Evolutionary conservation across 1,139 yeast genomes (phyloP), one percentile per base, ranked within the genome.

Genomic region (Pichia norvegensis): DNA sequence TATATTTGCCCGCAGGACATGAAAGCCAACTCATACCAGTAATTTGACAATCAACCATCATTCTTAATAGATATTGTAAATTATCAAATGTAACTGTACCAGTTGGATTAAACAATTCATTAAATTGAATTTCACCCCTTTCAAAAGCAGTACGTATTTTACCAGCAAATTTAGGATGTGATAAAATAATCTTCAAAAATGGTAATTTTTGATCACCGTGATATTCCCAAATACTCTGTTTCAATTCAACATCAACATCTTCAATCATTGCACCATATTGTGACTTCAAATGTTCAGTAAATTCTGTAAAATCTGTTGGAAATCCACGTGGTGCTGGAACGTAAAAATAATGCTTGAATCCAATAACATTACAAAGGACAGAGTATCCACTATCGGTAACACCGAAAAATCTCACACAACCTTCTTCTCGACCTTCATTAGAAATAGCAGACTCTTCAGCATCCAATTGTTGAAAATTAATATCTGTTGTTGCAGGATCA

Each of bases 21-120:
- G 96, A 85, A 38, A 94, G 73, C 99, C 99, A 94, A 23, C 95
- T 85, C 98, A 94, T 92, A 41, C 99, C 99, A 0, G 92, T 85
- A 50, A 85, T 82, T 44, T 82, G 78, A 64, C 95, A 82, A 65
- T 94, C 99, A 44, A 92, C 79, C 95, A 94, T 88, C 62, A 90
- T 70, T 55, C 98, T 72, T 51, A 94, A 66, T 42, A 87, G 72
- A 62, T 84, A 94, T 48, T 88, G 87, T 52, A 94, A 79, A 61
- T 92, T 94, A 64, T 94, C 99, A 61, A 82, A 94, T 0, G 96
- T 79, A 53, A 83, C 79, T 39, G 77, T 69, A n/a, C 72, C 67
- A 38, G 76, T 76, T 1, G 74, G 67, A 20, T 78, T 76, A 62
- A 84, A 83, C 45, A 78, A 66, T 43, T 73, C 76, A 45, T 81